Base-by-base conservation (phyloP, 129 eudicot genomes). In the Flaveria linearis region DNA sequence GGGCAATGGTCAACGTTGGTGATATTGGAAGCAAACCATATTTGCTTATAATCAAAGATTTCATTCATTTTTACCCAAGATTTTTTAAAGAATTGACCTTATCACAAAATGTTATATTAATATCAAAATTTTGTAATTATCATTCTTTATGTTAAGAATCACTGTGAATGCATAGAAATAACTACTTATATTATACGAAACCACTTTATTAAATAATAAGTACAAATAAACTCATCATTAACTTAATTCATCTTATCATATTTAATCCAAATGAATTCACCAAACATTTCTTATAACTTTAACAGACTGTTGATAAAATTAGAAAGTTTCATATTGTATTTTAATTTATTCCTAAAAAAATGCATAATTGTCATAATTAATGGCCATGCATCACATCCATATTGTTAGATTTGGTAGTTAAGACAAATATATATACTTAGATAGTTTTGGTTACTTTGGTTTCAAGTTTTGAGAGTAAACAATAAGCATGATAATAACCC, bases 41-140 rank as follows among this genome's bases (percentile, higher is more conserved):
- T 79, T 72, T 72, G 67, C 82, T 79, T 79, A 57, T 71, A 49
- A 72, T 72, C 56, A 79, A 79, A 79, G 82, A 79, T 65, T 79
- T 71, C 77, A 72, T 50, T 49, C 67, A 47, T 15, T 50, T 41
- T 11, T 6, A 7, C 10, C 53, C 20, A 50, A 64, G 50, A 15
- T 53, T 67, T 36, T 16, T 49, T 58, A 9, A 0, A 28, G n/a
- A 71, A 28, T 4, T 18, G n/a, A 12, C 15, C 42, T 0, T 68
- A 25, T 55, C 16, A 12, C 20, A 71, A 71, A 71, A 28, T 33
- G 18, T 7, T 13, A 46, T 18, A 14, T n/a, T 26, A 28, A 53
- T 55, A 52, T 23, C 9, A 76, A 12, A 7, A 42, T 13, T 16
- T 25, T 9, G 7, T 55, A 7, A 42, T 3, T 14, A 69, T 77